These are phyloP conservation scores for Phenoliferia sp. DNA, from an alignment of 1,284 basidiomycete genomes.

Conservation along the genomic window DNA sequence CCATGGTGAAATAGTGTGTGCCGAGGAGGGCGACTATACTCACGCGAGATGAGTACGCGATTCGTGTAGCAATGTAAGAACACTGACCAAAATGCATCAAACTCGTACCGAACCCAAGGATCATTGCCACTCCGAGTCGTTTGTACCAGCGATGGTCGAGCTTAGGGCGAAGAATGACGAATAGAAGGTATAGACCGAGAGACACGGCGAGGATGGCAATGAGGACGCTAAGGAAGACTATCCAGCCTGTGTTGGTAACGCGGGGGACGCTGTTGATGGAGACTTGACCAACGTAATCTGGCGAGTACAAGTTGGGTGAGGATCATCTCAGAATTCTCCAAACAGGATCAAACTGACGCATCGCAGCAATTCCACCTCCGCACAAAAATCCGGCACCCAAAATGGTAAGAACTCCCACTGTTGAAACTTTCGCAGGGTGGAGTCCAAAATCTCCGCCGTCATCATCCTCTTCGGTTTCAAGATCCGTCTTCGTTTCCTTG, in stretches of 20 bases:
- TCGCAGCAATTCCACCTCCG: conserved; percentile 47
- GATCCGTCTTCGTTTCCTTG: background rate
- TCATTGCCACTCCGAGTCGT: conserved; percentile 44
- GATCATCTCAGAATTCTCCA: background rate
- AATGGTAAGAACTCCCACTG: conserved; percentile 44
- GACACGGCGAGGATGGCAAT: conserved; percentile 46
- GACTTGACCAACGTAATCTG: conserved; percentile 49
- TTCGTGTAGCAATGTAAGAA: conserved; percentile 6
- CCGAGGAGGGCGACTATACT: conserved; percentile 26
- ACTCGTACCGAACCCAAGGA: conserved; percentile 45
- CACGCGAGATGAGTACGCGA: background rate
- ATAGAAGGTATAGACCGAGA: conserved; percentile 48
- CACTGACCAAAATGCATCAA: conserved; percentile 43
- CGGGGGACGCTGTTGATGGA: conserved; percentile 46
- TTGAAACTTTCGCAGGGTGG: conserved; percentile 39
- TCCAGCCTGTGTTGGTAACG: conserved; percentile 43
- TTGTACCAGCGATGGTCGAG: conserved; percentile 47
- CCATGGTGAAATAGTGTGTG: conserved; percentile 28
- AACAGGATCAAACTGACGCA: conserved; percentile 42
- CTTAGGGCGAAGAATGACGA: conserved; percentile 49
- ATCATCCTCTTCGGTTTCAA: background rate
- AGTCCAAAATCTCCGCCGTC: conserved; percentile 41
- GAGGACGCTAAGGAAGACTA: conserved; percentile 45
- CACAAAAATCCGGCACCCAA: conserved; percentile 44
- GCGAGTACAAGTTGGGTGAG: background rate